Evolutionary conservation across 371 early-diverging fungal genomes (phyloP).

Genomic region (Actinomortierella wolfii): DNA sequence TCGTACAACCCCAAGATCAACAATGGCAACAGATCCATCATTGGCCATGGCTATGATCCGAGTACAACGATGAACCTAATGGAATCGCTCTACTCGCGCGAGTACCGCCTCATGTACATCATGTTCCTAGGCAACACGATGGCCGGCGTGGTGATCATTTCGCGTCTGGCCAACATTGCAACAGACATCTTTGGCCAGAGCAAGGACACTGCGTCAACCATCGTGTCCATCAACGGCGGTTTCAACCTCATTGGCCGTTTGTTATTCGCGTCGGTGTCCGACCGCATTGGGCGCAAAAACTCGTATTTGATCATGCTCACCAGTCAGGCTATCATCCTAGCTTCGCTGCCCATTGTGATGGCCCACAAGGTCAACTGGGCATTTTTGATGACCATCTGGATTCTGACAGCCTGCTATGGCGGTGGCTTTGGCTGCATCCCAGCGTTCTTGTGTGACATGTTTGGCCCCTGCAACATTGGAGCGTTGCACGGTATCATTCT

Average conservation of each 20-base stretch:
- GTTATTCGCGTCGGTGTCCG: constrained; percentile 60
- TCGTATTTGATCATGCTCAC: constrained; percentile 56
- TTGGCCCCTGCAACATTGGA: constrained; percentile 68
- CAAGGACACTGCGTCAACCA: constrained; percentile 49
- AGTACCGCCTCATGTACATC: constrained; percentile 58
- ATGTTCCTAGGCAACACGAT: constrained; percentile 58
- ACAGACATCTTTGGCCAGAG: constrained; percentile 51
- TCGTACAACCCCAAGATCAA: no score
- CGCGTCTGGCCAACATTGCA: constrained; percentile 57
- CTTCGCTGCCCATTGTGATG: constrained; percentile 53
- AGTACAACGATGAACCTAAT: constrained; percentile 53
- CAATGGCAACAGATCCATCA: no score
- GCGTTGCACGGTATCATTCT: constrained; percentile 61
- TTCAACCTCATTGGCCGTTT: constrained; percentile 67
- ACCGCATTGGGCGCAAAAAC: constrained; percentile 61
- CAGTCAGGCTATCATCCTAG: constrained; percentile 52
- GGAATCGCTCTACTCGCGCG: constrained; percentile 55
- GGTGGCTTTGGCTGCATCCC: constrained; percentile 74
- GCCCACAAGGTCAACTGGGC: constrained; percentile 49
- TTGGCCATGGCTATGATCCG: constrained; percentile 43
- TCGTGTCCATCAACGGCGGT: constrained; percentile 65
- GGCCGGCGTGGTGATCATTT: constrained; percentile 62
- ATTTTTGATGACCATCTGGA: constrained; percentile 53
- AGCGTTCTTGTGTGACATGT: constrained; percentile 72
- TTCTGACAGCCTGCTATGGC: constrained; percentile 60